Evolutionary conservation across 371 early-diverging fungal genomes (phyloP), one percentile per base, ranked within the genome.

Genomic region (Lichtheimia ramosa): DNA sequence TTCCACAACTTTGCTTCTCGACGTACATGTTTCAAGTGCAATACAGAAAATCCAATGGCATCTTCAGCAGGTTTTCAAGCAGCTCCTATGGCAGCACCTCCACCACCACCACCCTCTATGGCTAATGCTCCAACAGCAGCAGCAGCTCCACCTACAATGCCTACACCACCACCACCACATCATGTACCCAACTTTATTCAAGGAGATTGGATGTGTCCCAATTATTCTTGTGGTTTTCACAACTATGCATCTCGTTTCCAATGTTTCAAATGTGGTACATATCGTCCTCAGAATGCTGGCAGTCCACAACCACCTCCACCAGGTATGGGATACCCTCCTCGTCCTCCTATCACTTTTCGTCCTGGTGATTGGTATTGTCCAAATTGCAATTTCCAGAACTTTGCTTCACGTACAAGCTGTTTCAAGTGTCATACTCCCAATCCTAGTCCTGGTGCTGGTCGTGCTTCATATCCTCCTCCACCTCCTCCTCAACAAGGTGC

Each of bases 361-460:
- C 84, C 86, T 12, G 88, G 88, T 14, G 88, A 88, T 63, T 81
- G 92, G 92, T 84, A 86, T 42, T 92, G 92, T 66, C 84, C 88
- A 6, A 85, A 87, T 52, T 92, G 92, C 68, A 68, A 76, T 15
- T 91, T 87, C 70, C 89, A 89, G 57, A 92, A 92, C 66, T 92
- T 90, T 71, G 90, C 90, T 1, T 85, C 86, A 5, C 81, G 89
- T 48, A 75, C 76, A 6, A 68, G 71, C 24, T 89, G 89, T 54
- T 72, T 83, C 64, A 70, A 77, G 13, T 89, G 89, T 57, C 79
- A 78, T 48, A 77, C 85, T 3, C 73, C 81, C 12, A 79, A 83
- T 42, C 86, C 75, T 4, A 68, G 62, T 40, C 62, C 65, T 42
- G 43, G 58, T 8, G 34, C 34, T 5, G 34, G 34, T 34, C 34